phyloP scores from a whole-genome alignment of 2,329 filamentous ascomycete genomes.

The Mycosphaerelloides madeirae region DNA sequence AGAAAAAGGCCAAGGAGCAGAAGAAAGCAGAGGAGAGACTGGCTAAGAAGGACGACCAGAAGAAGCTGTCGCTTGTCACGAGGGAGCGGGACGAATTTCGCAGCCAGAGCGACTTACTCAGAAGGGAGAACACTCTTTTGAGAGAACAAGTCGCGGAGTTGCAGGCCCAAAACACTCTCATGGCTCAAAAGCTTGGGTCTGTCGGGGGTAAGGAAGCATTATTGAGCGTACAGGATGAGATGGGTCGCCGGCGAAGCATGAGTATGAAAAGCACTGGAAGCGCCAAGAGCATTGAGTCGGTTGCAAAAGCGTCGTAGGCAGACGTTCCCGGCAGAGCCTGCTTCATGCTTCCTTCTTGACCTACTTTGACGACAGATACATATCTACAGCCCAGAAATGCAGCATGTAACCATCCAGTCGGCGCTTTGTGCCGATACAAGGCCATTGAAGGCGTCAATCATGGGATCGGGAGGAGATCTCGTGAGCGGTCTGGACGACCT shows the following conservation, averaged over 20 bases:
- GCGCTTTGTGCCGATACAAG: no score
- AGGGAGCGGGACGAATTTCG: slow-evolving; percentile 47
- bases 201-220: slow-evolving; percentile 29
- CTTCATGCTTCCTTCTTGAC: no score
- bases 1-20: slow-evolving; percentile 31
- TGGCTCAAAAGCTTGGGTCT: slow-evolving; percentile 42
- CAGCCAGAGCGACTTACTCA: slow-evolving; percentile 42
- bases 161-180: slow-evolving; percentile 54
- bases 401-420: no score
- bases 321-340: no score
- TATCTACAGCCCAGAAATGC: no score
- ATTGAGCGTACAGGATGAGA: slow-evolving; percentile 17
- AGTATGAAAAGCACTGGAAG: slow-evolving; percentile 17
- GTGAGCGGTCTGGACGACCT: no score
- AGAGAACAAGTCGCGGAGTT: slow-evolving; percentile 50
- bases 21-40: slow-evolving; percentile 43
- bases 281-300: neutral
- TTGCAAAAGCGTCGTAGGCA: neutral
- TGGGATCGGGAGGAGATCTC: no score
- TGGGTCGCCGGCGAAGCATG: slow-evolving; percentile 6
- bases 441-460: no score
- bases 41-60: slow-evolving; percentile 45
- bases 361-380: no score
- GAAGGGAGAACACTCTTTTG: slow-evolving; percentile 48
- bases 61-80: slow-evolving; percentile 43